These are phyloP conservation scores for Irineochytrium annulatum DNA, from an alignment of 192 early-diverging fungal genomes.

Conservation along the genomic window DNA sequence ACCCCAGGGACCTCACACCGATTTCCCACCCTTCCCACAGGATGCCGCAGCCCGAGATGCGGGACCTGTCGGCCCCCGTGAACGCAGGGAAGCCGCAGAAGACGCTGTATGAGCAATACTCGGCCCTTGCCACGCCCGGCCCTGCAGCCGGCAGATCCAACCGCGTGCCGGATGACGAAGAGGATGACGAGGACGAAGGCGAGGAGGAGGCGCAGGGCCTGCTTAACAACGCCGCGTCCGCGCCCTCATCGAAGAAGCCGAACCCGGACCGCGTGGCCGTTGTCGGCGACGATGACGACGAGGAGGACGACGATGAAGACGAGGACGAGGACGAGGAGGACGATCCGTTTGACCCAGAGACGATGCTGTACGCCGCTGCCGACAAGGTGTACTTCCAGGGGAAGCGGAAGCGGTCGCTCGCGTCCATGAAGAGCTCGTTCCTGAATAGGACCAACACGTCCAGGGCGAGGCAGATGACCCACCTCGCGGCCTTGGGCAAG, in stretches of 20 bases:
- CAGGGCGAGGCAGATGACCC: background rate
- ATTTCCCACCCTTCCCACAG: too few species aligned
- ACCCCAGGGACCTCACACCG: too few species aligned
- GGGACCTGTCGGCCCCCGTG: slow-evolving; percentile 52
- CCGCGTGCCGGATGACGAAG: background rate
- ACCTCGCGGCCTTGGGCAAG: too few species aligned
- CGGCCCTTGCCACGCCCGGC: background rate
- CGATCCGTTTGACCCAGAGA: slow-evolving; percentile 17
- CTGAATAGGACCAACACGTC: background rate
- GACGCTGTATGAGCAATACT: background rate
- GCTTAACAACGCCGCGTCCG: background rate
- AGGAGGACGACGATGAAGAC: background rate
- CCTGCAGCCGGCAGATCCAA: background rate
- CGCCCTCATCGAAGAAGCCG: background rate
- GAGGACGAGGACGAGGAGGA: slow-evolving; percentile 10
- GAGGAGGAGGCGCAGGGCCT: background rate
- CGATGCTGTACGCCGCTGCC: slow-evolving; percentile 19
- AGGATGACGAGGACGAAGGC: background rate
- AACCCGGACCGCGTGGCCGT: background rate
- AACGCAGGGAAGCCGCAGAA: background rate
- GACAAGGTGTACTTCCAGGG: slow-evolving; percentile 12
- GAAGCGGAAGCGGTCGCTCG: slow-evolving; percentile 5
- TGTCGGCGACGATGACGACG: background rate
- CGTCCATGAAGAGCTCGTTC: background rate
- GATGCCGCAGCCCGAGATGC: too few species aligned